Base-by-base conservation (phyloP, 1,139 yeast species). In the Pichia inconspicua region DNA sequence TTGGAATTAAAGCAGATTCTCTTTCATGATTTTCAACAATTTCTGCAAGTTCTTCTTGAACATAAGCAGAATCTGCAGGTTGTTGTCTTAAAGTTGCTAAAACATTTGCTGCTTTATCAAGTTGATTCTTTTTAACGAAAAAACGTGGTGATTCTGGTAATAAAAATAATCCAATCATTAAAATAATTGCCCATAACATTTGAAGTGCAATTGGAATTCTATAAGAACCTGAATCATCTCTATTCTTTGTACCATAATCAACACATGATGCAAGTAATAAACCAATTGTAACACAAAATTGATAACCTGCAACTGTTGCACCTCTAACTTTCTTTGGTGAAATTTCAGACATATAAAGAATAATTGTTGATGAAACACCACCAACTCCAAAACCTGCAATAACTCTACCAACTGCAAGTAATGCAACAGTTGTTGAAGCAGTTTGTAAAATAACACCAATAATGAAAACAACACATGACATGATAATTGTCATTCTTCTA, bases 71-170 rank as follows among this genome's bases (percentile, higher is more conserved):
- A 41, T 70, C 74, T 10, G 45, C 56, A 30, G 74, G 70, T 47
- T 71, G 70, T 52, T 70, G 71, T 66, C 77, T 71, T 32, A 72
- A 64, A 53, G 66, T 69, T 19, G 72, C 58, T 49, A 80, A 67
- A 44, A 76, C 67, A 25, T 60, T 54, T 37, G 74, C 68, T 41
- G 86, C 86, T 41, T 69, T 56, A 25, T 65, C 73, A 52, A 72
- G 64, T 35, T 68, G 61, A 41, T 70, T 72, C 52, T 70, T 76
- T 22, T 73, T 71, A 47, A 80, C 72, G 59, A 62, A 77, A 69
- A 73, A 82, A 68, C 88, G 74, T 51, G 89, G 88, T 12, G 86
- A 77, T 61, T 83, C 89, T 30, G 88, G 87, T 66, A 81, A 70
- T 55, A 72, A 65, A 48, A 77, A 61, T 72, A 80, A 74, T 60